Percentiles rank a stretch among this genome's conserved stretches.
Conservation (phyloP, 2,329 filamentous ascomycete genomes). For the Venturia aucupariae region DNA sequence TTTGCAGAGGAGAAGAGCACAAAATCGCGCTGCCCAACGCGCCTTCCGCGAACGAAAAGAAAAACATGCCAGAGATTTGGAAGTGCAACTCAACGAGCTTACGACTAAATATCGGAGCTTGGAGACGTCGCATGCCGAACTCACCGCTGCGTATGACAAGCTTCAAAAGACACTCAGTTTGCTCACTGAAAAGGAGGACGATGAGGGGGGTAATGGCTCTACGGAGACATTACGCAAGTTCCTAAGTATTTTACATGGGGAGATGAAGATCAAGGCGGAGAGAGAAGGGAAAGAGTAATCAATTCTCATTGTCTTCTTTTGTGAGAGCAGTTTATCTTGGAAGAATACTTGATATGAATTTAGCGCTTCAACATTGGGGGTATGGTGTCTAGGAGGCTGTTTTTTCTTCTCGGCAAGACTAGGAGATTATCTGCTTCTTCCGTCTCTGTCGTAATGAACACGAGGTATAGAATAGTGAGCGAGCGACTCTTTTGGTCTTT, state of each 20-base stretch:
- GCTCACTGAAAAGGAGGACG: constrained; percentile 26
- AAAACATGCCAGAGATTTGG: constrained; percentile 55
- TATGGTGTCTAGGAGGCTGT: constrained; percentile 1
- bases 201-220: constrained; percentile 24
- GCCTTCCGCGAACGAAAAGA: constrained; percentile 56
- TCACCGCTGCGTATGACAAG: constrained; percentile 31
- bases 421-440: neutral
- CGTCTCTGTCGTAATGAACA: neutral
- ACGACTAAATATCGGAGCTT: constrained; percentile 48
- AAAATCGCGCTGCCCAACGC: constrained; percentile 52
- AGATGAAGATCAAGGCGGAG: constrained; percentile 22
- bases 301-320: too few relatives aligned
- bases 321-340: neutral
- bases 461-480: neutral
- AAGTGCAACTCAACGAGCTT: constrained; percentile 45
- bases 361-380: neutral
- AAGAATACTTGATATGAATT: neutral
- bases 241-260: constrained; percentile 30
- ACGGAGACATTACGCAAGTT: constrained; percentile 30
- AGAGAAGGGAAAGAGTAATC: neutral
- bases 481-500: neutral
- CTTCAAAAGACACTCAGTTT: constrained; percentile 31
- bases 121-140: constrained; percentile 42
- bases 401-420: neutral
- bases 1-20: constrained; percentile 46